Conservation (phyloP, 306 rosid genomes). For the Quercus parvula region DNA sequence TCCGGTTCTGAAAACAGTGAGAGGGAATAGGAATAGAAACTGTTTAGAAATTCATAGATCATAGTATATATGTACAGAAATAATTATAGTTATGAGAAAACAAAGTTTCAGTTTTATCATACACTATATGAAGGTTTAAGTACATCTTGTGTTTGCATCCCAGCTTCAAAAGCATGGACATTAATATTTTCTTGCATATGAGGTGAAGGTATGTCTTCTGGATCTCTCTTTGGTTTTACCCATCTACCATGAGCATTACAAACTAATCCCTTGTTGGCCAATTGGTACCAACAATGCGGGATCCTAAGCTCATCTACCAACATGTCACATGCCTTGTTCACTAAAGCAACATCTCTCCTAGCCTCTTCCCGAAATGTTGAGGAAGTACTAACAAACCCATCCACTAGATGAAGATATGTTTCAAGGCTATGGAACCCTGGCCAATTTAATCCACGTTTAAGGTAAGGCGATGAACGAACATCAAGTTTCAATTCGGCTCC, state of each 20-base stretch:
- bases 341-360: constrained; percentile 61
- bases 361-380: constrained; percentile 41
- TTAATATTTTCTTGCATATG: constrained; percentile 11
- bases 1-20: too few species aligned
- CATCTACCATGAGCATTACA: constrained; percentile 63
- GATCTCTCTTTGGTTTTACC: constrained; percentile 65
- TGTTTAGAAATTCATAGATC: too few species aligned
- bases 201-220: constrained; percentile 68
- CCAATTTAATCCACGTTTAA: constrained; percentile 43
- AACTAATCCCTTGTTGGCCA: constrained; percentile 61
- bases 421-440: constrained; percentile 56
- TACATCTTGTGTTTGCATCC: constrained; percentile 18
- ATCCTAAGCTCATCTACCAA: constrained; percentile 55
- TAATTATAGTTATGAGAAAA: too few species aligned
- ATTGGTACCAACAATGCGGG: constrained; percentile 64
- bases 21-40: too few species aligned
- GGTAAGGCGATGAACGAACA: constrained; percentile 46
- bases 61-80: too few species aligned
- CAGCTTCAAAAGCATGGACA: constrained; percentile 17
- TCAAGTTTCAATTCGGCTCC: constrained; percentile 54
- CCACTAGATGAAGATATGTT: constrained; percentile 68
- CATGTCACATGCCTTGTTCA: constrained; percentile 65
- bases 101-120: neutral
- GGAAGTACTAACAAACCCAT: constrained; percentile 38
- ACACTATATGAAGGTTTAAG: neutral